These are phyloP conservation scores for Tetracentron sinense DNA, from an alignment of 164 flowering plant genomes.

Conservation along the genomic window DNA sequence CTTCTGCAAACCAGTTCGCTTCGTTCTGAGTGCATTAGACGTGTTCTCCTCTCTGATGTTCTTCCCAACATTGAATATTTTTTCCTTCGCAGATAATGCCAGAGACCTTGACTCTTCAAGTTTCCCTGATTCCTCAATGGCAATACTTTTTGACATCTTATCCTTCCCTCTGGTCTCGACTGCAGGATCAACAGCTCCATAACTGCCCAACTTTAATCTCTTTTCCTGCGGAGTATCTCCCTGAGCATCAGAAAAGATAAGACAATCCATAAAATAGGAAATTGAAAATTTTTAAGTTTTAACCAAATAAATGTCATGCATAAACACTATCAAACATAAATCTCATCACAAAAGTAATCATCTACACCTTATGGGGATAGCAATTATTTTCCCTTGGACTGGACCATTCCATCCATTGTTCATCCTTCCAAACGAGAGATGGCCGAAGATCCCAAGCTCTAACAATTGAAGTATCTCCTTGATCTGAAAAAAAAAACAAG, in stretches of 20 bases:
- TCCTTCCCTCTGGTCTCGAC: constrained; percentile 42
- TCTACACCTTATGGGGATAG: constrained; percentile 44
- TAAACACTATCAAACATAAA: background rate
- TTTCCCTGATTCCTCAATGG: constrained; percentile 30
- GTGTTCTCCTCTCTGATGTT: constrained; percentile 37
- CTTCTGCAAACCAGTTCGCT: constrained; percentile 61
- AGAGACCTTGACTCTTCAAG: constrained; percentile 38
- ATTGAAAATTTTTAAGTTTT: background rate
- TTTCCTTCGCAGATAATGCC: constrained; percentile 52
- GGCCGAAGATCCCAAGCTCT: constrained; percentile 80
- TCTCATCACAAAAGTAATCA: background rate
- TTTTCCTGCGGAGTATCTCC: constrained; percentile 72
- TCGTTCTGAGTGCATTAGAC: constrained; percentile 40
- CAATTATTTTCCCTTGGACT: constrained; percentile 20
- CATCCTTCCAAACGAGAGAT: constrained; percentile 75
- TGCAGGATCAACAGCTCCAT: constrained; percentile 24
- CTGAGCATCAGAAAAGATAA: constrained; percentile 28
- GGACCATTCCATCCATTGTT: constrained; percentile 75
- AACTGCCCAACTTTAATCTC: constrained; percentile 47
- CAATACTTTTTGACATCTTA: constrained; percentile 24
- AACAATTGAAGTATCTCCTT: constrained; percentile 55
- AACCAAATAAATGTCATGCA: background rate
- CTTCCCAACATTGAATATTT: constrained; percentile 61
- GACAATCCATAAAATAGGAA: background rate
- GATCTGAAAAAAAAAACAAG: constrained; percentile 57